Percentiles rank a stretch among this genome's conserved stretches.
Conservation (phyloP, 2,329 filamentous ascomycete species). For the Fusarium coffeatum region DNA sequence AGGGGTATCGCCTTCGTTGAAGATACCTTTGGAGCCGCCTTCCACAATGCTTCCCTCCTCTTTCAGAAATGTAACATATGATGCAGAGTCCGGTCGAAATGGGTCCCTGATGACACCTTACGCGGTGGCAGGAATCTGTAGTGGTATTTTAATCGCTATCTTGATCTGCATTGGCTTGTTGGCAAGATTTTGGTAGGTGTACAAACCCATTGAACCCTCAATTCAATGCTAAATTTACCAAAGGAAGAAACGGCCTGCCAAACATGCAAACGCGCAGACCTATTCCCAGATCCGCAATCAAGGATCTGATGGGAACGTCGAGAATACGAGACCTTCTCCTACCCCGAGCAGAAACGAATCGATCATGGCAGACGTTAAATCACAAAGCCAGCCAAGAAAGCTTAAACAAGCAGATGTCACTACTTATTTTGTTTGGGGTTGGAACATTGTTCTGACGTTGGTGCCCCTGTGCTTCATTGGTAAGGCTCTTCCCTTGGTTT, state of each 20-base stretch:
- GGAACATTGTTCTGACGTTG: background rate
- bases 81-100: background rate
- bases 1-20: fast-evolving
- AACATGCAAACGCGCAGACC: background rate
- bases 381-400: background rate
- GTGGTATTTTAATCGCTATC: background rate
- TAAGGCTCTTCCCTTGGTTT: fast-evolving
- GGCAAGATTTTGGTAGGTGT: background rate
- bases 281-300: background rate
- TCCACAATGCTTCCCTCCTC: background rate
- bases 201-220: background rate
- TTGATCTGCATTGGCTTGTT: background rate
- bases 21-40: background rate
- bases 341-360: fast-evolving
- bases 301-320: background rate
- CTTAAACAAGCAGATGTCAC: background rate
- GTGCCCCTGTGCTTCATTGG: background rate
- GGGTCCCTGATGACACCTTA: background rate
- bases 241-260: background rate
- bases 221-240: fast-evolving
- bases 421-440: background rate
- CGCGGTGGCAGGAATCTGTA: background rate
- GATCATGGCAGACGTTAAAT: background rate
- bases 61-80: background rate
- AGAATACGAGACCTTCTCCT: background rate